Conservation (phyloP, 768 basidiomycete species). For the Phanerochaete sordida region DNA sequence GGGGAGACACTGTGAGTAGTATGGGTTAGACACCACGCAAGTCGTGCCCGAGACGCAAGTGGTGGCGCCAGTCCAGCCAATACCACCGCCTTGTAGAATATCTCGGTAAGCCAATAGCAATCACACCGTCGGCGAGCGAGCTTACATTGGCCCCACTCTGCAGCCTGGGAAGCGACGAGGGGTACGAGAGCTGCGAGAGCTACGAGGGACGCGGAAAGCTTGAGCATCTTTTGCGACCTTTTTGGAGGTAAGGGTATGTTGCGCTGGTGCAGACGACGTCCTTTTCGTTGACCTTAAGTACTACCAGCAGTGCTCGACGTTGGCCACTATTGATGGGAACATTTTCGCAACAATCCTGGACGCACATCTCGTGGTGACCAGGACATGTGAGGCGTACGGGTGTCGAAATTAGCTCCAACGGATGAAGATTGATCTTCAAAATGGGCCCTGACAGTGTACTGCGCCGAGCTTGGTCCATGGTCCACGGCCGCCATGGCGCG, state of each 20-base stretch:
- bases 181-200: conserved; percentile 25
- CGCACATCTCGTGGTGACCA: neutral
- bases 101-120: neutral
- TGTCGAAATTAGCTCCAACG: neutral
- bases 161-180: conserved; percentile 21
- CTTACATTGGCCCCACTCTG: conserved; percentile 27
- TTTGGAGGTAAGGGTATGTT: neutral
- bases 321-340: neutral
- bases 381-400: conserved; percentile 1
- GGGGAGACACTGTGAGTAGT: conserved; percentile 44
- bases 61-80: conserved; percentile 33
- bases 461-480: neutral
- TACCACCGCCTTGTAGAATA: conserved; percentile 26
- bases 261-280: neutral
- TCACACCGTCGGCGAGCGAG: neutral
- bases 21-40: conserved; percentile 37
- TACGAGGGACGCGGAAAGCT: conserved; percentile 19
- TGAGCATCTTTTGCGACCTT: conserved; percentile 6
- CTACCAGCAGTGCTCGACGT: neutral
- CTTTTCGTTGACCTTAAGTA: neutral
- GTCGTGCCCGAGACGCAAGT: conserved; percentile 38
- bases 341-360: conserved; percentile 4
- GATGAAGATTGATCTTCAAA: neutral
- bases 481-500: neutral
- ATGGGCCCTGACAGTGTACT: neutral